These are phyloP conservation scores for Chrysosporium queenslandicum DNA, from an alignment of 2,329 filamentous ascomycete genomes.

Conservation along the genomic window DNA sequence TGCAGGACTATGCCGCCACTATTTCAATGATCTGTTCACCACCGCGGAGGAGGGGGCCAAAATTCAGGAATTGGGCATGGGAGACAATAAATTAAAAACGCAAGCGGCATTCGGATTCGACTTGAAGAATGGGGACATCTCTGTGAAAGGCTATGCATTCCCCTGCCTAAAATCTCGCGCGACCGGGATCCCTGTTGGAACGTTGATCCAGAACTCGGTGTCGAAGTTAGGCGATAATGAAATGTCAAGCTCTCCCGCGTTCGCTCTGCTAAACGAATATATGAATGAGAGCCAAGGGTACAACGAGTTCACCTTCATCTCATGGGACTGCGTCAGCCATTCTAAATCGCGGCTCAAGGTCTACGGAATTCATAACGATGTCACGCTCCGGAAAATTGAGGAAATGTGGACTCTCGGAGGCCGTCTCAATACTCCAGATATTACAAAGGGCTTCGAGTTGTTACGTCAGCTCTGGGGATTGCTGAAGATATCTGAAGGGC, in stretches of 20 bases:
- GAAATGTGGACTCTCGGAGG: constrained; percentile 20
- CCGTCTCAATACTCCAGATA: constrained; percentile 12
- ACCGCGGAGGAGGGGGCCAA: not conserved
- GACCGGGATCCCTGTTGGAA: constrained; percentile 8
- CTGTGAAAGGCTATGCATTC: constrained; percentile 19
- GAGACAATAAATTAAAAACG: no score
- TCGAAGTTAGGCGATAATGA: not conserved
- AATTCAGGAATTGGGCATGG: constrained; percentile 9
- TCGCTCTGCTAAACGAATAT: constrained; percentile 10
- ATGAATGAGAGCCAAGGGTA: not conserved
- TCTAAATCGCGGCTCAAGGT: constrained; percentile 18
- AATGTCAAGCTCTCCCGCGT: not conserved
- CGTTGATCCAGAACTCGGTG: constrained; percentile 9
- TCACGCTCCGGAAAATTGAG: constrained; percentile 13
- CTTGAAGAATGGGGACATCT: constrained; percentile 11
- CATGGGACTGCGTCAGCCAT: constrained; percentile 18
- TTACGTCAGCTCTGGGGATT: constrained; percentile 15
- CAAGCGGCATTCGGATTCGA: constrained; percentile 20
- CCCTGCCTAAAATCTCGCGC: constrained; percentile 16
- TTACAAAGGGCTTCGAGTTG: constrained; percentile 12
- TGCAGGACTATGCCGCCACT: constrained; percentile 5
- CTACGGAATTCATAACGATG: constrained; percentile 16
- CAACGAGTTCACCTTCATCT: constrained; percentile 11
- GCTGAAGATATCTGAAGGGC: constrained; percentile 7
- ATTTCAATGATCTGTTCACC: constrained; percentile 6